Base-by-base conservation (phyloP, 2,329 filamentous ascomycete genomes). In the Sporothrix schenckii region DNA sequence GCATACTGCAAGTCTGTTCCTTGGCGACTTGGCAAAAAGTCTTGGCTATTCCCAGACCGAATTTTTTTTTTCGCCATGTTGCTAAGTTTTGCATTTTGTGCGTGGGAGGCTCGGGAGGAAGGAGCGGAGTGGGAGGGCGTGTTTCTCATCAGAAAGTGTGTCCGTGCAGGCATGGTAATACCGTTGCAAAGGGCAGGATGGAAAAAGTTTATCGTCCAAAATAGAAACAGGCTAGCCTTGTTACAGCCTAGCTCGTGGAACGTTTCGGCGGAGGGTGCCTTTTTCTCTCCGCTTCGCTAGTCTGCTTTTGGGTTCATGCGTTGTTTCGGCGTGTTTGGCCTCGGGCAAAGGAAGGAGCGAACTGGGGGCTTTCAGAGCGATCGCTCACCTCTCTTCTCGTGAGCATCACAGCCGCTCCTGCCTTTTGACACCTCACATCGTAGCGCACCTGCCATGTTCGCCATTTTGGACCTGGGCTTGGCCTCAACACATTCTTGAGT, bases 151-250 rank as follows among this genome's bases (percentile, higher is more conserved):
- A 56, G n/a, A n/a, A n/a, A n/a, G n/a, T n/a, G n/a, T n/a, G n/a
- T n/a, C n/a, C n/a, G n/a, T n/a, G 67, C 53, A 66, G 53, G 61
- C 49, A 39, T 72, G 68, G 70, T 47, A 50, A 34, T 34, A 34
- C 21, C 49, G 68, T 63, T 67, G 58, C 41, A 69, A 34, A 34
- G 27, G 30, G 56, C 41, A 63, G 39, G 58, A 44, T n/a, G 21
- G 30, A 50, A n/a, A 72, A 74, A 74, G 71, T 66, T 74, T 74
- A 74, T 71, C 68, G 68, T 72, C 66, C 10, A 71, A 73, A 74
- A 74, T 74, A 74, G 73, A 72, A 72, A 69, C 49, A 50, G 11
- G 30, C 71, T 71, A 72, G 5, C 7, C 60, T 21, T 9, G 1
- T 2, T 34, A 5, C 0, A 27, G 56, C 4, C 52, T 71, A 71